Conservation (phyloP, 108 stramenopile genomes). For the Nitzschia palea region DNA sequence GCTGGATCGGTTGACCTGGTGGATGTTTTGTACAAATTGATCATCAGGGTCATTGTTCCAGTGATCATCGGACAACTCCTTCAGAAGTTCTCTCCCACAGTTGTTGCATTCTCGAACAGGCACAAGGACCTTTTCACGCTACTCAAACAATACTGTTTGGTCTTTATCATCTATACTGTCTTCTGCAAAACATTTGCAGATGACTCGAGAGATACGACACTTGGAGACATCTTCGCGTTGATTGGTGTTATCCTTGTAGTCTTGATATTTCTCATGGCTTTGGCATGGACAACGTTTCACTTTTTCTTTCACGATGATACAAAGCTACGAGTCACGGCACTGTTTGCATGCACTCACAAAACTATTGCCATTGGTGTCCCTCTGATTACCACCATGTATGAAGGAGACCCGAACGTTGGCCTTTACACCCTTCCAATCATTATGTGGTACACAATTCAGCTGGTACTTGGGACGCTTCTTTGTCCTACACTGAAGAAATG, state of each 20-base stretch:
- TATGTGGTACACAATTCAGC: slow-evolving; percentile 78
- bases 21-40: slow-evolving; percentile 52
- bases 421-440: slow-evolving; percentile 67
- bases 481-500: slow-evolving; percentile 31
- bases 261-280: slow-evolving; percentile 34
- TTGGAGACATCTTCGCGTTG: slow-evolving; percentile 54
- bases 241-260: slow-evolving; percentile 37
- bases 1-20: slow-evolving; percentile 42
- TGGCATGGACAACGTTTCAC: slow-evolving; percentile 41
- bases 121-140: slow-evolving; percentile 51
- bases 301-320: slow-evolving; percentile 44
- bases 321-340: slow-evolving; percentile 55
- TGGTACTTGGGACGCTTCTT: slow-evolving; percentile 55
- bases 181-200: slow-evolving; percentile 50
- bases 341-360: slow-evolving; percentile 74
- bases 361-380: slow-evolving; percentile 74
- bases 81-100: slow-evolving; percentile 29
- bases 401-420: slow-evolving; percentile 40
- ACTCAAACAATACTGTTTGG: slow-evolving; percentile 45
- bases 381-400: slow-evolving; percentile 73
- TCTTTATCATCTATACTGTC: slow-evolving; percentile 69
- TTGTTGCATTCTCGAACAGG: slow-evolving; percentile 36
- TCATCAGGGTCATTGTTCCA: slow-evolving; percentile 56
- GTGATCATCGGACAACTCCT: slow-evolving; percentile 56
- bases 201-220: slow-evolving; percentile 9